A percentile compares a stretch with the other conserved stretches of the same genome.
These are phyloP conservation scores for Scheffersomyces quercinus DNA, from an alignment of 1,139 yeast species.

Conservation along the genomic window DNA sequence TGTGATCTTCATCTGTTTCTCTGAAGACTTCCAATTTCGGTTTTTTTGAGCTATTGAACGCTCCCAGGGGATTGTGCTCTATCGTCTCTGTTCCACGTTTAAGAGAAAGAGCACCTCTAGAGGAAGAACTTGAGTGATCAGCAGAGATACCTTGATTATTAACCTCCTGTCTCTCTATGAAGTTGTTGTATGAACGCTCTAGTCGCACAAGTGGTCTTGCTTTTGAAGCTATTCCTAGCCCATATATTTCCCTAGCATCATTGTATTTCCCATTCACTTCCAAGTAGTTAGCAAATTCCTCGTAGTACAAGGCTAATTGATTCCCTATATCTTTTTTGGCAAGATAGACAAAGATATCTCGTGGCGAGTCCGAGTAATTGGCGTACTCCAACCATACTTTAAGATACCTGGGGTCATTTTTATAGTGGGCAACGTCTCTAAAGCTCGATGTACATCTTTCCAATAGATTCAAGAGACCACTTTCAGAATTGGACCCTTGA, in stretches of 20 bases:
- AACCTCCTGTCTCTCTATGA: slow-evolving; percentile 32
- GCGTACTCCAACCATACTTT: slow-evolving; percentile 80
- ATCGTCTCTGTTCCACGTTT: slow-evolving; percentile 23
- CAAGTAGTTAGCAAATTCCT: slow-evolving; percentile 70
- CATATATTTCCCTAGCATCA: slow-evolving; percentile 67
- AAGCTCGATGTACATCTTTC: slow-evolving; percentile 76
- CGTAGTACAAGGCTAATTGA: slow-evolving; percentile 70
- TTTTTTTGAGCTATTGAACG: slow-evolving; percentile 13
- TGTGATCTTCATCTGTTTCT: slow-evolving; percentile 24
- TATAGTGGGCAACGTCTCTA: slow-evolving; percentile 64
- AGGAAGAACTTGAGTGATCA: slow-evolving; percentile 3
- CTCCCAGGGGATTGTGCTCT: slow-evolving; percentile 5
- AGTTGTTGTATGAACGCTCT: slow-evolving; percentile 48
- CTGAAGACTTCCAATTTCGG: slow-evolving; percentile 32
- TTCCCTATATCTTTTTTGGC: slow-evolving; percentile 74
- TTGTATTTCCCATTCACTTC: slow-evolving; percentile 51
- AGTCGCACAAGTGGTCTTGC: slow-evolving; percentile 71
- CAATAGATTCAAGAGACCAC: slow-evolving; percentile 64
- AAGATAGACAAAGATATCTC: slow-evolving; percentile 72
- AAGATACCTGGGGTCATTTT: slow-evolving; percentile 79
- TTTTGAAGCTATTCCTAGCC: slow-evolving; percentile 55
- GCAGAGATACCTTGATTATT: not conserved
- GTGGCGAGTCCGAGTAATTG: slow-evolving; percentile 66
- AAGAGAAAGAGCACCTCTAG: slow-evolving; percentile 22
- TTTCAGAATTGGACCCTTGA: slow-evolving; percentile 64